Evolutionary conservation across 306 rosid species (phyloP), one percentile per base, ranked within the genome.

Genomic region (Spatholobus suberectus): DNA sequence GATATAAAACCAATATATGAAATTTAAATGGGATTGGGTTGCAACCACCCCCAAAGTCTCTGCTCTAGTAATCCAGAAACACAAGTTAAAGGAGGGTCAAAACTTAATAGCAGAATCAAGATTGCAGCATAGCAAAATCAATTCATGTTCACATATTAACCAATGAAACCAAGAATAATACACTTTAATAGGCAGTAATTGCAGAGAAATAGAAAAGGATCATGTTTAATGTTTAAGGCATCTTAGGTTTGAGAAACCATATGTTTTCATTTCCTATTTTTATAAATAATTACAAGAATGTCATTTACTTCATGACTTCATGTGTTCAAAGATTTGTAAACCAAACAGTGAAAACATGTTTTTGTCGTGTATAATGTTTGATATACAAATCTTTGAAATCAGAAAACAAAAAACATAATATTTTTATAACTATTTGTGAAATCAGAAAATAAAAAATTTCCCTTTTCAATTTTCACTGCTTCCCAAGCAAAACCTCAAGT

Each of bases 101-200:
- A 38, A 24, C 62, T n/a, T 8, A 5, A 2, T 13, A 8, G 14
- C 32, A 46, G 37, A 52, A 7, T 11, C 17, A 51, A 38, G 24
- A 51, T 71, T 70, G 83, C 66, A 29, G 65, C 65, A 78, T 12
- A 40, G 38, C 44, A 58, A 55, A 83, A 47, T 70, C 24, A 21
- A 69, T 24, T 37, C 61, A 38, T 24, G 51, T 37, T 26, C 29
- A 38, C 12, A 37, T 32, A 43, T n/a, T 2, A 26, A 72, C 62
- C 26, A 38, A 32, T 62, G 34, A 35, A 51, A 62, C 51, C 35
- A 68, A 32, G 66, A 73, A 38, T 5, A 5, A 3, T 8, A 14
- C 29, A 43, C 21, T n/a, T 24, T 3, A 46, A 34, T 55, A 37
- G n/a, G 24, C 34, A 4, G 20, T 43, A 66, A 49, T 13, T 24